A percentile compares a stretch with the other conserved stretches of the same genome.
These are phyloP conservation scores for Filosporella fistucella DNA, from an alignment of 495 filamentous ascomycete genomes.

Conservation along the genomic window DNA sequence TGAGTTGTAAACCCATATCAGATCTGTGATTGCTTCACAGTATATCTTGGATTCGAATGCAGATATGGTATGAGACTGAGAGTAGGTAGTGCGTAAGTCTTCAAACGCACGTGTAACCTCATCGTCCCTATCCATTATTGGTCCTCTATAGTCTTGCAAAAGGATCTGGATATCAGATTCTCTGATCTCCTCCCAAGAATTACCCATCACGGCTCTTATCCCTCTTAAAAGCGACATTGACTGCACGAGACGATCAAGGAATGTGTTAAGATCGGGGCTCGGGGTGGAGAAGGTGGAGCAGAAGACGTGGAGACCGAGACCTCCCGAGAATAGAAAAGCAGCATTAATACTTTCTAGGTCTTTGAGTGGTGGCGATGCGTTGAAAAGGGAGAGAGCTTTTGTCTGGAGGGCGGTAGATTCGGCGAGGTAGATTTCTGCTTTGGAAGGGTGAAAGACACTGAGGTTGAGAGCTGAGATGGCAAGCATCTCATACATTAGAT, in stretches of 20 bases:
- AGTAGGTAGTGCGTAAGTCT: background rate
- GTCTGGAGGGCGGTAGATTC: conserved; percentile 38
- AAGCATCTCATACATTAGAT: conserved; percentile 39
- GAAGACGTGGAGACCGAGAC: conserved; percentile 42
- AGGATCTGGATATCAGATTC: conserved; percentile 14
- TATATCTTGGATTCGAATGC: conserved; percentile 6
- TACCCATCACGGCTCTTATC: conserved; percentile 28
- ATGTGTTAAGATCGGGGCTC: conserved; percentile 25
- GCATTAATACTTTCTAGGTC: conserved; percentile 35
- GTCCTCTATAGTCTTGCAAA: background rate
- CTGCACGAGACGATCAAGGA: conserved; percentile 35
- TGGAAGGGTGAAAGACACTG: conserved; percentile 21
- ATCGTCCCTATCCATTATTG: background rate
- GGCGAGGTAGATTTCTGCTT: conserved; percentile 26
- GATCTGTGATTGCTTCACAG: conserved; percentile 15
- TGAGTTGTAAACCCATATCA: conserved; percentile 11
- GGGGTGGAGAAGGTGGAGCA: conserved; percentile 33
- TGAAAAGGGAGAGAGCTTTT: conserved; percentile 33
- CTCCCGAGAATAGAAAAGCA: conserved; percentile 42
- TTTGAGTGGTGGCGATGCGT: conserved; percentile 17
- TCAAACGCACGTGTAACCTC: conserved; percentile 7
- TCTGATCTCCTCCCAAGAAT: conserved; percentile 23
- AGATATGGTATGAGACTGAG: background rate
- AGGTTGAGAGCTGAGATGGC: conserved; percentile 38
- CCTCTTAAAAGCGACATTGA: conserved; percentile 41